phyloP scores from a whole-genome alignment of 108 stramenopile genomes.

The Aurantiochytrium sp. region DNA sequence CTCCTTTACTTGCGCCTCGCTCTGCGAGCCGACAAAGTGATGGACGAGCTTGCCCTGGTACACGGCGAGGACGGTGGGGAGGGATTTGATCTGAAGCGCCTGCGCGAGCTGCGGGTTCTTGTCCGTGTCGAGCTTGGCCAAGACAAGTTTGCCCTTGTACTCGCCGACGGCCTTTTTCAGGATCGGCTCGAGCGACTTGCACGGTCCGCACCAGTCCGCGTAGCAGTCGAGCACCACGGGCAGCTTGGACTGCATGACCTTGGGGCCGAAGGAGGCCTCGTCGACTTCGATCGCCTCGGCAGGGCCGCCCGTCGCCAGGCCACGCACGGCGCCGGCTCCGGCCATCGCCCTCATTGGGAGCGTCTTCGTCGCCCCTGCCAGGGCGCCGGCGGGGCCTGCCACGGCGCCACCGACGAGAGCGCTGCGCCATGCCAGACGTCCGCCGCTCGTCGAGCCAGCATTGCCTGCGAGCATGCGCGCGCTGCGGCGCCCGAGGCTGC shows the following conservation, averaged over 20 bases:
- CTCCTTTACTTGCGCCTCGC: constrained; percentile 53
- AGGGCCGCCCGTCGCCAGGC: not conserved
- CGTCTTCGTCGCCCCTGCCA: no score
- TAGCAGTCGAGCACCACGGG: constrained; percentile 73
- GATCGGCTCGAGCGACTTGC: constrained; percentile 64
- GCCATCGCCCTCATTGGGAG: no score
- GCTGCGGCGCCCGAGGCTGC: no score
- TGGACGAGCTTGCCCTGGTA: constrained; percentile 35
- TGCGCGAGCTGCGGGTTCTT: constrained; percentile 51
- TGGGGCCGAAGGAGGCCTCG: not conserved
- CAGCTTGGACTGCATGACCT: not conserved
- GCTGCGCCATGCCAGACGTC: no score
- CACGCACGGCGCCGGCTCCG: not conserved
- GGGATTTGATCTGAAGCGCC: constrained; percentile 43
- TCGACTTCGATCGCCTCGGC: not conserved
- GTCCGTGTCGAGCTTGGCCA: constrained; percentile 72
- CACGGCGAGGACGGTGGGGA: constrained; percentile 53
- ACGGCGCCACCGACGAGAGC: no score
- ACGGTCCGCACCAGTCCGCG: constrained; percentile 82
- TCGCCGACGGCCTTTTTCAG: constrained; percentile 57
- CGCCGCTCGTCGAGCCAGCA: no score
- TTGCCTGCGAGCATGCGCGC: no score
- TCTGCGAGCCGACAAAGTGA: constrained; percentile 69
- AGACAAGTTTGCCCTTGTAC: constrained; percentile 52
- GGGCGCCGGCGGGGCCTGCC: no score